Conservation (phyloP, 2,329 filamentous ascomycete genomes). For the Pseudogymnoascus sp. region DNA sequence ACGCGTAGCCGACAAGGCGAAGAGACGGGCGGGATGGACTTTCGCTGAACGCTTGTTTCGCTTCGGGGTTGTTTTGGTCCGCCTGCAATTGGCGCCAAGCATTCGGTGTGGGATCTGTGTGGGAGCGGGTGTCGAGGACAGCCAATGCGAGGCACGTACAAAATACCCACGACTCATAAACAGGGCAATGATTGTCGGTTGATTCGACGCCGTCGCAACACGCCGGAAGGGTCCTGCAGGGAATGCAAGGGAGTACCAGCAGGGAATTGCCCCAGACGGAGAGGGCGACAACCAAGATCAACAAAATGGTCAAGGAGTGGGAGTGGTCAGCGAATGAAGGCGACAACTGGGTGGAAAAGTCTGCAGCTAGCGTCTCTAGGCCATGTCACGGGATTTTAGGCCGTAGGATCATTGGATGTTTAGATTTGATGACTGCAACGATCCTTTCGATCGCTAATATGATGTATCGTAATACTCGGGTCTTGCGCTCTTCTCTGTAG, state of each 20-base stretch:
- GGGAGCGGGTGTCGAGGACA: background rate
- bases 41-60: background rate
- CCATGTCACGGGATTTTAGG: background rate
- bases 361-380: background rate
- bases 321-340: background rate
- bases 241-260: background rate
- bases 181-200: constrained; percentile 1
- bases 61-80: background rate
- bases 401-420: background rate
- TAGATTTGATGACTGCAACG: background rate
- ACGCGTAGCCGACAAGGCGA: background rate
- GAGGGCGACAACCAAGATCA: constrained; percentile 1
- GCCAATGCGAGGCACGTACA: background rate
- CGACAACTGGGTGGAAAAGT: background rate
- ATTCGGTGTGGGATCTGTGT: background rate
- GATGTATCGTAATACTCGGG: background rate
- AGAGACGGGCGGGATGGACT: background rate
- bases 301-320: background rate
- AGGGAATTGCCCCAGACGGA: constrained; percentile 2
- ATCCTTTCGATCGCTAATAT: background rate
- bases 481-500: background rate
- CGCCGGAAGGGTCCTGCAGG: background rate
- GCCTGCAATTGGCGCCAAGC: background rate
- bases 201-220: background rate
- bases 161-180: background rate